Base-by-base conservation (phyloP, 768 basidiomycete genomes). In the Kwoniella shandongensis region DNA sequence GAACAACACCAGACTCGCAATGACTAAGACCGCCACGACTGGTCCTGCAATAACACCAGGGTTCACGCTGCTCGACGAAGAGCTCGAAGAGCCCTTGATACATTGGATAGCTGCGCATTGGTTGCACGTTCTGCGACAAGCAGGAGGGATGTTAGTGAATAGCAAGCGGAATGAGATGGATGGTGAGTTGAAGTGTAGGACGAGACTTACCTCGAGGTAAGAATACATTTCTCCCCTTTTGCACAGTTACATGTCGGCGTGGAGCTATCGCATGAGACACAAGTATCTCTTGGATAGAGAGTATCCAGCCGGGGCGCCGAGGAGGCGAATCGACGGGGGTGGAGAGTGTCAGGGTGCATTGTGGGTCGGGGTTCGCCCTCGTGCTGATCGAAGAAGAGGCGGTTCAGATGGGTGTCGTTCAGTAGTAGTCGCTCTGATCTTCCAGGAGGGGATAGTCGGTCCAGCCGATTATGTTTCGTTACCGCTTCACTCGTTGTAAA, bases 41-140 rank as follows among this genome's bases (percentile, higher is more conserved):
- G 75, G 75, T 30, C 75, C 72, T 35, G 73, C 73, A 39, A 76
- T 74, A 11, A 69, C 66, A 17, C 75, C 75, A 7, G 75, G 65
- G 39, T 73, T 74, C 41, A 76, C 59, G 0, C 67, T 57, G 20
- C 52, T 47, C 2, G 55, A 54, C 12, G 40, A 42, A 6, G 57
- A 57, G 12, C 50, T 56, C 10, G 65, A 49, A 2, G 56, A 59
- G 38, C 51, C 57, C 25, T 62, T 50, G 47, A 68, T 58, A 52
- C 75, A 76, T 51, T 71, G 64, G 45, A 76, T 73, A 7, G 65
- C 51, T 6, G 75, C 60, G 59, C 75, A 76, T 41, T 71, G 63
- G 4, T 65, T 63, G 52, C 75, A 76, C 47, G 75, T 74, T 44
- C 75, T 74, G 57, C 5, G n/a, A 44, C 18, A 29, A n/a, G 27